These are phyloP conservation scores for Laetiporus sulphureus DNA, from an alignment of 1,284 basidiomycete genomes.

Conservation along the genomic window DNA sequence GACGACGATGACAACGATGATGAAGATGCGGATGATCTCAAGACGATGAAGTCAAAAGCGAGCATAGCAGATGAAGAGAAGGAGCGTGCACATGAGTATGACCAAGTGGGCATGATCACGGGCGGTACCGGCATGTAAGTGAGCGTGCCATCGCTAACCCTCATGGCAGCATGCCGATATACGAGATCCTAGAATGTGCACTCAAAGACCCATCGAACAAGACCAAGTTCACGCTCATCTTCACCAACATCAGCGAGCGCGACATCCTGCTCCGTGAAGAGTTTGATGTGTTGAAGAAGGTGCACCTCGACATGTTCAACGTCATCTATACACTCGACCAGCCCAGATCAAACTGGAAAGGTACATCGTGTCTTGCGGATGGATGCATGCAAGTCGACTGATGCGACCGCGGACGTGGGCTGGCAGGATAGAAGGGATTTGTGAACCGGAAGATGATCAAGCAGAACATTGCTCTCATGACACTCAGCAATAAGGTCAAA, in stretches of 20 bases:
- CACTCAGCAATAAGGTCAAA: conserved; percentile 76
- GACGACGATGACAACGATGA: too few species aligned
- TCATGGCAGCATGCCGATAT: conserved; percentile 57
- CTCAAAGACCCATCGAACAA: conserved; percentile 74
- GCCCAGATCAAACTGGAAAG: conserved; percentile 61
- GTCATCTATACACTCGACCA: conserved; percentile 88
- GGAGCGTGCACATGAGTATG: too few species aligned
- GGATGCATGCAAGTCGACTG: too few species aligned
- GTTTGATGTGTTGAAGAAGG: conserved; percentile 69
- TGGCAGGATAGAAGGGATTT: conserved; percentile 69
- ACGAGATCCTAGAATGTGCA: conserved; percentile 72
- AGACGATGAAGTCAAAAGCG: too few species aligned
- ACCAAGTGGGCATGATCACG: conserved; percentile 83
- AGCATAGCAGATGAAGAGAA: too few species aligned
- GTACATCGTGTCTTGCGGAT: too few species aligned
- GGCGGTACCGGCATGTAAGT: conserved; percentile 85
- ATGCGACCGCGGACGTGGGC: too few species aligned
- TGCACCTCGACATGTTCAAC: conserved; percentile 68
- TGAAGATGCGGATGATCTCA: too few species aligned
- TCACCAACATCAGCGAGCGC: conserved; percentile 83
- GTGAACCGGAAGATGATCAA: conserved; percentile 68
- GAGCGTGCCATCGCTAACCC: not conserved
- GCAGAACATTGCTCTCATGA: conserved; percentile 66
- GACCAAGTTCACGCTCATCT: conserved; percentile 92
- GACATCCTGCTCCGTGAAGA: conserved; percentile 88